phyloP scores from a whole-genome alignment of 1,284 basidiomycete genomes.

The Trametes versicolor region DNA sequence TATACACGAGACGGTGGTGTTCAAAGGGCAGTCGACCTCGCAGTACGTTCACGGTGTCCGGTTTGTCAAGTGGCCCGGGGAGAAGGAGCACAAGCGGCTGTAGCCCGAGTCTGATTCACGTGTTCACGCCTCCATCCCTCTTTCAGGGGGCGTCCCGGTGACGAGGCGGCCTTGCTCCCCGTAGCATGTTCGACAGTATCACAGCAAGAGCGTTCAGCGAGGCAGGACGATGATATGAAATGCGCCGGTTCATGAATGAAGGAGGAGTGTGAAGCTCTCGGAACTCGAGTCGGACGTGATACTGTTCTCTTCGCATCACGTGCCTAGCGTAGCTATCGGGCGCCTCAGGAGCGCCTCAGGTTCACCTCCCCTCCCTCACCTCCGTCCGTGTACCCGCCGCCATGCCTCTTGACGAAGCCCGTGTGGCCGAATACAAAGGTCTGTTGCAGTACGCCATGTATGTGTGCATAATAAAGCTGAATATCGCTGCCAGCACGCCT shows the following conservation, averaged over 20 bases:
- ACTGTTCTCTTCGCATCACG: conserved; percentile 12
- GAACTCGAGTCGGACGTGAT: neutral
- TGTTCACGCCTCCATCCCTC: neutral
- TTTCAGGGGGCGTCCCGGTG: neutral
- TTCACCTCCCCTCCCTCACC: conserved; percentile 26
- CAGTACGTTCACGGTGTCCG: neutral
- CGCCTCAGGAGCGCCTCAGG: conserved; percentile 1
- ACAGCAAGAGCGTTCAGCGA: neutral
- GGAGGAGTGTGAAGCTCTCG: neutral
- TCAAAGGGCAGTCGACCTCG: neutral
- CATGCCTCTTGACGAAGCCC: conserved; percentile 52
- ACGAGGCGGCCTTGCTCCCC: neutral
- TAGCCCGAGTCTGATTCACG: conserved; percentile 1
- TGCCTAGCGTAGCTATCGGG: conserved; percentile 5
- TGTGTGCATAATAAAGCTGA: too few species aligned
- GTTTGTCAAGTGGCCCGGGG: conserved; percentile 1
- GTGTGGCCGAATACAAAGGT: conserved; percentile 62
- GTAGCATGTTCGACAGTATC: neutral
- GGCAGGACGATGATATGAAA: too few species aligned
- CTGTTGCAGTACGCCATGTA: conserved; percentile 19
- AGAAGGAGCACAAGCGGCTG: neutral
- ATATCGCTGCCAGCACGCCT: conserved; percentile 65
- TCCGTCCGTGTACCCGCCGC: conserved; percentile 15
- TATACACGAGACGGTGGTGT: neutral
- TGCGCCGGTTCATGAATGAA: neutral